Evolutionary conservation across 139 green algal species (phyloP), one percentile per base, ranked within the genome.

Genomic region (Chlorella sp.): DNA sequence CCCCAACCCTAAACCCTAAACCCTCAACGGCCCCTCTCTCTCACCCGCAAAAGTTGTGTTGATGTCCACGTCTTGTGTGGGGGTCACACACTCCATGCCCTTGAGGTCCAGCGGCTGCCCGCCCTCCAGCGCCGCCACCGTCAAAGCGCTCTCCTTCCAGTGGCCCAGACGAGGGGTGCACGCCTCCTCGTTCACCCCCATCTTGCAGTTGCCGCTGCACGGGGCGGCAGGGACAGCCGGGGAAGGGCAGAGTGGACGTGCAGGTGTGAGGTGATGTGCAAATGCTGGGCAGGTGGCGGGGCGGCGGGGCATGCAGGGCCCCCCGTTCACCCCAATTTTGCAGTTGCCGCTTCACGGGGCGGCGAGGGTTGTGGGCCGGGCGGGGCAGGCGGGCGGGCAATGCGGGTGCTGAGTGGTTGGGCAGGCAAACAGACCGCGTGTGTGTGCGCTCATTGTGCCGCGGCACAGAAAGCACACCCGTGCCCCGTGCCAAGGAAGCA

Each of bases 141-240:
- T 89, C n/a, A 64, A 24, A 4, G 75, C 84, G 48, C 60, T 83
- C 82, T 91, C 57, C 81, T 37, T 28, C 90, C 90, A 92, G 76
- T 90, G 90, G 30, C 42, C 42, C 77, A 92, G 76, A 37, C 82
- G 81, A 0, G 90, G 90, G 7, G 37, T 66, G 90, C 90, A 92
- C 22, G 30, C 34, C 12, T 12, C 71, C 61, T 83, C 75, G 37
- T 87, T 81, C n/a, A 81, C 85, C 1, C 85, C 90, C 73, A 91
- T 60, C 34, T 75, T 68, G 64, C 90, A 92, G 77, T 90, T 39
- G 75, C 90, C 90, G 60, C 86, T 90, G 86, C 86, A n/a, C 32
- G 11, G 21, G 61, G 24, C 14, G 5, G 9, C 4, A 0, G 19
- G 69, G 39, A 30, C 37, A 15, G 80, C 0, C 26, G 26, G 26